These are phyloP conservation scores for Verbena officinalis DNA, from an alignment of 257 asterid species.

Conservation along the genomic window DNA sequence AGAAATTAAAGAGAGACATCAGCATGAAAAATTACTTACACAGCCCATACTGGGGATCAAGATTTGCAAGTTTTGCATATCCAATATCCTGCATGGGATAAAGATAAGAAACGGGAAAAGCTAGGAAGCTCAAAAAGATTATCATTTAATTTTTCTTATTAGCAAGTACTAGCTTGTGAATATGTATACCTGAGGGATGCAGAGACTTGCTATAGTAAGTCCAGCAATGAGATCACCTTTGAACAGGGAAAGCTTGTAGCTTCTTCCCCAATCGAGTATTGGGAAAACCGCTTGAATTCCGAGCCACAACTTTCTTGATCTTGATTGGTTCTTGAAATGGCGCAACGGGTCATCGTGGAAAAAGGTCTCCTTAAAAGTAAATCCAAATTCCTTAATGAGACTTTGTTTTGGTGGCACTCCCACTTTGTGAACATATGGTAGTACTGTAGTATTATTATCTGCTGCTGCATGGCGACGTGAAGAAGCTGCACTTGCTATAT, in stretches of 20 bases:
- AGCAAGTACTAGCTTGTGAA: not conserved
- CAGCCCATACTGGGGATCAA: constrained; percentile 54
- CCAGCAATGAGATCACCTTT: constrained; percentile 64
- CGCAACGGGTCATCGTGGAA: constrained; percentile 54
- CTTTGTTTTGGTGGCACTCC: constrained; percentile 48
- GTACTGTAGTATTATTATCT: constrained; percentile 12
- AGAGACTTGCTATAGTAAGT: constrained; percentile 64
- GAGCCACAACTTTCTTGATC: constrained; percentile 27
- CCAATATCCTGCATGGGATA: constrained; percentile 55
- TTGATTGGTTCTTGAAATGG: constrained; percentile 43
- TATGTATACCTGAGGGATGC: constrained; percentile 56
- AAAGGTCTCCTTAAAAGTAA: constrained; percentile 50
- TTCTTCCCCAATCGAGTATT: constrained; percentile 54
- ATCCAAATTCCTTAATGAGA: constrained; percentile 36
- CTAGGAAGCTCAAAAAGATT: not conserved
- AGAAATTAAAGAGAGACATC: no score
- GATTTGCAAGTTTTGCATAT: constrained; percentile 55
- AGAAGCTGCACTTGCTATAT: constrained; percentile 30
- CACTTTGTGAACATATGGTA: constrained; percentile 49
- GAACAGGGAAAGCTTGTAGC: constrained; percentile 41
- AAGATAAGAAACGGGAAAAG: not conserved
- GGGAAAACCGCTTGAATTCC: constrained; percentile 48
- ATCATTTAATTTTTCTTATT: no score
- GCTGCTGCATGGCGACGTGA: constrained; percentile 30
- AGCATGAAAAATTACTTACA: constrained; percentile 48